These are phyloP conservation scores for Dendryphion nanum DNA, from an alignment of 2,329 filamentous ascomycete species.

Conservation along the genomic window DNA sequence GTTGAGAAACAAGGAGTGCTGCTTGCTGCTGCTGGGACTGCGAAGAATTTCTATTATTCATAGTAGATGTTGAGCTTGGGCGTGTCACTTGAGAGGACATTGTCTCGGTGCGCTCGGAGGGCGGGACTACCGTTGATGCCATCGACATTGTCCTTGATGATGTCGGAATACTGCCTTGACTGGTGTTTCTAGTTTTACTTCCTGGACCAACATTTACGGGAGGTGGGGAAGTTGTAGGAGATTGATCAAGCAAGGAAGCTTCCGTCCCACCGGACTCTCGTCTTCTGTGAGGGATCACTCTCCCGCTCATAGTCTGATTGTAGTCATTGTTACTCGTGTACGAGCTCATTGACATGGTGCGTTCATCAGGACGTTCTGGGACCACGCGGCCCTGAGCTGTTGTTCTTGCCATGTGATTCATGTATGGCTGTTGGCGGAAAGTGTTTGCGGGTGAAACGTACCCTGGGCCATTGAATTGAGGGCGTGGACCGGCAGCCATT, in stretches of 20 bases:
- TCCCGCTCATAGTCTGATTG: conserved; percentile 85
- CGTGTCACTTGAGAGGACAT: conserved; percentile 50
- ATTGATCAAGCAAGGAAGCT: conserved; percentile 15
- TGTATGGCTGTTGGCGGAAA: conserved; percentile 76
- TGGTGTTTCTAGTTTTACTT: conserved; percentile 29
- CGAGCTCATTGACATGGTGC: conserved; percentile 93
- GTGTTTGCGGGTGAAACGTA: conserved; percentile 64
- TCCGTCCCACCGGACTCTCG: conserved; percentile 52
- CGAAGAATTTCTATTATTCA: conserved; percentile 38
- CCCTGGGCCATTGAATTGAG: conserved; percentile 53
- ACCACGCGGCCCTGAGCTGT: conserved; percentile 91
- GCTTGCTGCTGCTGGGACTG: conserved; percentile 53
- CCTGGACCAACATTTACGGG: conserved; percentile 26
- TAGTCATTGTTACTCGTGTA: conserved; percentile 75
- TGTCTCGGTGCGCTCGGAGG: conserved; percentile 62
- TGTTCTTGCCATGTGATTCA: conserved; percentile 67
- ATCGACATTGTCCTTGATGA: conserved; percentile 83
- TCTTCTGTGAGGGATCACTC: conserved; percentile 78
- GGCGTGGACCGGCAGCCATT: conserved; percentile 73
- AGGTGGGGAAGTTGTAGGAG: conserved; percentile 19
- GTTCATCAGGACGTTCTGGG: conserved; percentile 86
- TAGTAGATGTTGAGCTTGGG: conserved; percentile 36
- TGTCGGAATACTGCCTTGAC: conserved; percentile 35
- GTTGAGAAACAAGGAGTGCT: conserved; percentile 56
- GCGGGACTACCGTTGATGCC: conserved; percentile 75